These are phyloP conservation scores for Leptographium lundbergii DNA, from an alignment of 2,329 filamentous ascomycete species.

Conservation along the genomic window DNA sequence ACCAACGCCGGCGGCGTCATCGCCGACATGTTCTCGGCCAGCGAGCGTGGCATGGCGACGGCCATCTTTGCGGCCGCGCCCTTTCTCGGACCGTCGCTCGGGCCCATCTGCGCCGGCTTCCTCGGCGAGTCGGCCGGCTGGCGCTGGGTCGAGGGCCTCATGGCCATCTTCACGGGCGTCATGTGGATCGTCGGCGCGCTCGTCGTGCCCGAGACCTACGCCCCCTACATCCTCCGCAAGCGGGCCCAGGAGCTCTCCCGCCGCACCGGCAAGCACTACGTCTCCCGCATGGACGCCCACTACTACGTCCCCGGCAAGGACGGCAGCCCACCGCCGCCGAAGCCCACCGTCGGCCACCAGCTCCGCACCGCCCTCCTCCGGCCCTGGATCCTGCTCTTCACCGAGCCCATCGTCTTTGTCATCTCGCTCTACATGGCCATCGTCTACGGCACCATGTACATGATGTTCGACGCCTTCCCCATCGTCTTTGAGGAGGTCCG, in stretches of 20 bases:
- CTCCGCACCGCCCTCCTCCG: constrained; percentile 47
- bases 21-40: constrained; percentile 44
- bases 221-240: constrained; percentile 41
- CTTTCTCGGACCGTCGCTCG: constrained; percentile 50
- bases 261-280: constrained; percentile 26
- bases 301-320: constrained; percentile 6
- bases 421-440: constrained; percentile 55
- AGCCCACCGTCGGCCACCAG: constrained; percentile 30
- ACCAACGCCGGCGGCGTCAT: constrained; percentile 52
- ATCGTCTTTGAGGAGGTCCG: constrained; percentile 52
- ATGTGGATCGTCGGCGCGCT: constrained; percentile 42
- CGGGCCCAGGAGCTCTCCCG: constrained; percentile 38
- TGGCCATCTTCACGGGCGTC: constrained; percentile 49
- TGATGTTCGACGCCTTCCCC: constrained; percentile 48
- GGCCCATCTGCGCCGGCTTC: constrained; percentile 57
- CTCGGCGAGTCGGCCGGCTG: constrained; percentile 50
- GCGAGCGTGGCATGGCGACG: constrained; percentile 43
- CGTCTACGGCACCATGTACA: constrained; percentile 44
- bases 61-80: constrained; percentile 52
- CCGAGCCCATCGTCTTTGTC: constrained; percentile 56
- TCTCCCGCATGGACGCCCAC: constrained; percentile 28
- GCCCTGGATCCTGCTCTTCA: constrained; percentile 57
- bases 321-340: constrained; percentile 14
- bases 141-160: constrained; percentile 57
- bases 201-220: constrained; percentile 47